A percentile compares a stretch with the other conserved stretches of the same genome.
Conservation (phyloP, 345 rosid species). For the Arabis hirsuta region DNA sequence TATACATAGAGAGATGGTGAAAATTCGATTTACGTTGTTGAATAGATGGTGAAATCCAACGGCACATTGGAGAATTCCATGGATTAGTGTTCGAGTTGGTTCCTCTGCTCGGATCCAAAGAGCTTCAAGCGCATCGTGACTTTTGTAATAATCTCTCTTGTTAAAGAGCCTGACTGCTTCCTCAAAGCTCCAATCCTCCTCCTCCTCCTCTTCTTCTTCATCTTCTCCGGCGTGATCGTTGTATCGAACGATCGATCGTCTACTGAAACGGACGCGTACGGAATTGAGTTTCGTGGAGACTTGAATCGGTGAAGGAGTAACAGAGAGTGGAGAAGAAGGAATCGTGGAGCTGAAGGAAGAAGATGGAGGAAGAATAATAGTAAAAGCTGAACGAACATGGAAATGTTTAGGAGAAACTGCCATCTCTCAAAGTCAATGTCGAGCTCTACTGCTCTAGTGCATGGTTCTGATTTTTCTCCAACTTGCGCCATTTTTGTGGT, state of each 20-base stretch:
- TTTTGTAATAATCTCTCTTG: conserved; percentile 69
- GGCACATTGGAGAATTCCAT: conserved; percentile 87
- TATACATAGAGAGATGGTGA: background rate
- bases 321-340: conserved; percentile 3
- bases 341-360: background rate
- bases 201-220: conserved; percentile 32
- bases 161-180: conserved; percentile 73
- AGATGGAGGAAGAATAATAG: conserved; percentile 17
- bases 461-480: conserved; percentile 29
- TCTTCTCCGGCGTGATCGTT: conserved; percentile 35
- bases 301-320: conserved; percentile 19
- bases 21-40: conserved; percentile 56
- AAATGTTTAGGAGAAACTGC: conserved; percentile 26
- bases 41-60: conserved; percentile 91
- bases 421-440: conserved; percentile 27
- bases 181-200: conserved; percentile 49
- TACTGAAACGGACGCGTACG: conserved; percentile 27
- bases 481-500: conserved; percentile 37
- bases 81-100: conserved; percentile 70
- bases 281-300: conserved; percentile 5
- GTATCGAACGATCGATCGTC: conserved; percentile 41
- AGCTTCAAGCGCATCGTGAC: conserved; percentile 83
- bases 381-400: conserved; percentile 25
- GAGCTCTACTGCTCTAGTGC: conserved; percentile 25
- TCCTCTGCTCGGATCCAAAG: conserved; percentile 78